Conservation (phyloP, 2,329 filamentous ascomycete species). For the Calonectria ilicicola region DNA sequence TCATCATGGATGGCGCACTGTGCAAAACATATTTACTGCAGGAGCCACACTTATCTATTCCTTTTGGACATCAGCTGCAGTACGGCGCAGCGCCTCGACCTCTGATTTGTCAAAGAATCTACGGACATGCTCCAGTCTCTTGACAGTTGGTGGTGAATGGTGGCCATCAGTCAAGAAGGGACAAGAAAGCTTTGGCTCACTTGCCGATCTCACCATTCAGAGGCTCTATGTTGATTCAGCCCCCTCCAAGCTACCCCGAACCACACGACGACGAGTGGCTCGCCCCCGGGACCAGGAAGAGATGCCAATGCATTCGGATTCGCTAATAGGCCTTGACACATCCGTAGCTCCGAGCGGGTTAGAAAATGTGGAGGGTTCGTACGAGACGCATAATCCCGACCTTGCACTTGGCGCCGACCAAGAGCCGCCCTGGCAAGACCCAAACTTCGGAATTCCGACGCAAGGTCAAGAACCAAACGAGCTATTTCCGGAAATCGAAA, state of each 20-base stretch:
- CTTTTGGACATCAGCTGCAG: slow-evolving; percentile 47
- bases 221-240: slow-evolving; percentile 19
- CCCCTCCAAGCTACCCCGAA: slow-evolving; percentile 15
- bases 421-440: slow-evolving; percentile 9
- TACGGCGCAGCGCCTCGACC: slow-evolving; percentile 38
- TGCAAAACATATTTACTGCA: slow-evolving; percentile 52
- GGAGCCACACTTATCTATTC: slow-evolving; percentile 53
- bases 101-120: slow-evolving; percentile 32
- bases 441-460: neutral
- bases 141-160: slow-evolving; percentile 54
- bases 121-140: slow-evolving; percentile 49
- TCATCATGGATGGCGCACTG: slow-evolving; percentile 50
- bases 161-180: slow-evolving; percentile 51
- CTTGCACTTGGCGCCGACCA: neutral
- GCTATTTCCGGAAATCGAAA: slow-evolving; percentile 32
- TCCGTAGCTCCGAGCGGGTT: neutral
- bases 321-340: neutral
- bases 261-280: neutral
- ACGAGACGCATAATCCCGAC: neutral
- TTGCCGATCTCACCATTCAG: slow-evolving; percentile 26
- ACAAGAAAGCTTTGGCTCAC: slow-evolving; percentile 44
- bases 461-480: neutral
- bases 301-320: neutral
- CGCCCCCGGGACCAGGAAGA: neutral
- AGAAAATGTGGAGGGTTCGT: neutral